phyloP scores from a whole-genome alignment of 2,329 filamentous ascomycete species.

The Epichloe brachyelytri region DNA sequence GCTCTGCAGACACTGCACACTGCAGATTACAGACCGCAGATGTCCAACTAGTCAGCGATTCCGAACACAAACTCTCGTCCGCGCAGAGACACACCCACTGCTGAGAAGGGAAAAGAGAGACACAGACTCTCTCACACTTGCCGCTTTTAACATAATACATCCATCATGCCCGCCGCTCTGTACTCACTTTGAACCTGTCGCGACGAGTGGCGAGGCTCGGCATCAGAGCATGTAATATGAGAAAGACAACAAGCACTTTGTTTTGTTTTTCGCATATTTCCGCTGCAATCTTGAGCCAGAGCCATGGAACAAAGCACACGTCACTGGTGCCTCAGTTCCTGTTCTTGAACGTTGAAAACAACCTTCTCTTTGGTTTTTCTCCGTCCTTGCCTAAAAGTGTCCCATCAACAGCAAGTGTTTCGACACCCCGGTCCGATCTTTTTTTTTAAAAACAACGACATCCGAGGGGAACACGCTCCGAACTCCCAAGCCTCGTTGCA shows the following conservation, averaged over 20 bases:
- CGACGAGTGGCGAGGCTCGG: constrained; percentile 3
- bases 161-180: background rate
- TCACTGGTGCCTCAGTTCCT: constrained; percentile 2
- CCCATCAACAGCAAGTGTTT: background rate
- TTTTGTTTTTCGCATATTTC: constrained; percentile 1
- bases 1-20: background rate
- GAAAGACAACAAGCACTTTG: constrained; percentile 2
- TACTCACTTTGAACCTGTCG: background rate
- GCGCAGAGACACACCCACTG: constrained; percentile 2
- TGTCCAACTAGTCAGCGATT: background rate
- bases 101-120: background rate
- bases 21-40: background rate
- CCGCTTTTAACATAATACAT: background rate
- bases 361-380: background rate
- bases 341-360: constrained; percentile 2
- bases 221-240: constrained; percentile 3
- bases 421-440: background rate
- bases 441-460: background rate
- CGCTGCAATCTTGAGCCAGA: constrained; percentile 4
- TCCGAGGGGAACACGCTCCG: background rate
- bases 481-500: background rate
- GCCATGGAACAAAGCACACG: constrained; percentile 5
- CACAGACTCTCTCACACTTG: background rate
- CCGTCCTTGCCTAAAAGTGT: background rate
- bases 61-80: constrained; percentile 2